Evolutionary conservation across 768 basidiomycete genomes (phyloP), one percentile per base, ranked within the genome.

Genomic region (Phylloporus sp.): DNA sequence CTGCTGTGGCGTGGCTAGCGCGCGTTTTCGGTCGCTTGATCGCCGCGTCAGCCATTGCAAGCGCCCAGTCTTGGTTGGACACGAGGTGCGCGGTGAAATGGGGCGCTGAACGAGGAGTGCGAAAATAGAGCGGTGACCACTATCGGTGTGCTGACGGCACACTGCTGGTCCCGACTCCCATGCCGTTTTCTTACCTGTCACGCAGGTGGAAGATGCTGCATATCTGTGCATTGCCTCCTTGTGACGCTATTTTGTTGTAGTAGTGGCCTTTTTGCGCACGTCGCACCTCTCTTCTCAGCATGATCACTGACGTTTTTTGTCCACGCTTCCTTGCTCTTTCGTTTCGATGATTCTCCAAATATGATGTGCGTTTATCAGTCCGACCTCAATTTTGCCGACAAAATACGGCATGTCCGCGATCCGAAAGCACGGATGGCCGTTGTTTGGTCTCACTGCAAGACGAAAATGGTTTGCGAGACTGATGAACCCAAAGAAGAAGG

Each of bases 81-180:
- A 82, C 84, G 82, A 75, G 79, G 84, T 76, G 82, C 75, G 86
- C 71, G 89, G 89, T 91, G 89, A 91, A 91, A 91, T 84, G 90
- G 89, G 86, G 88, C 86, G 87, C 87, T 81, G 89, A 90, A 87
- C 87, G 89, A 90, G 86, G 81, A 88, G 86, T 85, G 87, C 81
- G 81, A 81, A 82, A 79, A 36, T 27, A 35, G 71, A 61, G 61
- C 64, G 58, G 41, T 48, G 50, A 40, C 43, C 54, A 46, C 9
- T 17, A 17, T 22, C 9, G 38, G 50, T 49, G 33, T 59, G 64
- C 65, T 61, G 15, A 55, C 53, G 64, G 64, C 66, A 53, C 47
- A 10, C 32, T 6, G n/a, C 31, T 10, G 55, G 52, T 44, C 38
- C 35, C 39, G 38, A 58, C 64, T 59, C 67, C 50, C 70, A 38